These are phyloP conservation scores for Mycena rebaudengoi DNA, from an alignment of 768 basidiomycete species.

Conservation along the genomic window DNA sequence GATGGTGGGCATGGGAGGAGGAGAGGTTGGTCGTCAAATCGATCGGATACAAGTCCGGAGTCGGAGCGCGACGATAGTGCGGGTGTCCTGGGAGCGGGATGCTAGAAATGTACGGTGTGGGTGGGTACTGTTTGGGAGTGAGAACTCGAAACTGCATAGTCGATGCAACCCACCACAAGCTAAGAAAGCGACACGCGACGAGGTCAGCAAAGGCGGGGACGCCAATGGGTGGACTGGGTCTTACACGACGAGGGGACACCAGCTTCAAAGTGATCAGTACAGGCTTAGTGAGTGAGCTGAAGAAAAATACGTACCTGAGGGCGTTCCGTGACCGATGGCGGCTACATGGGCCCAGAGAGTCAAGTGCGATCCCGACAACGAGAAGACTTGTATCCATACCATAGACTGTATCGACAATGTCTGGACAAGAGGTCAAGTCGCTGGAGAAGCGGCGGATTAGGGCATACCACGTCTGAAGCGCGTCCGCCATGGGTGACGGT, in stretches of 20 bases:
- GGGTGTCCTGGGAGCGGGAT: background rate
- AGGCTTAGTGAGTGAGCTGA: too few relatives aligned
- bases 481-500: too few relatives aligned
- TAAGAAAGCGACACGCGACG: background rate
- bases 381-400: background rate
- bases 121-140: background rate
- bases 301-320: background rate
- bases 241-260: background rate
- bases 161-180: background rate
- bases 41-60: constrained; percentile 10
- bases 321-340: background rate
- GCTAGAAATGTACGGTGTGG: constrained; percentile 2
- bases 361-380: too few relatives aligned
- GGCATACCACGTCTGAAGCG: too few relatives aligned
- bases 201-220: background rate
- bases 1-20: background rate
- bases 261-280: background rate
- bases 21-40: background rate
- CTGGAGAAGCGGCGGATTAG: too few relatives aligned
- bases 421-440: too few relatives aligned
- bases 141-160: background rate
- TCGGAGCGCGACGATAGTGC: background rate
- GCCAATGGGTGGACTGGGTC: background rate
- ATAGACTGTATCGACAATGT: background rate
- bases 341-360: background rate